These are phyloP conservation scores for Nissolia schottii DNA, from an alignment of 306 rosid genomes.

Conservation along the genomic window DNA sequence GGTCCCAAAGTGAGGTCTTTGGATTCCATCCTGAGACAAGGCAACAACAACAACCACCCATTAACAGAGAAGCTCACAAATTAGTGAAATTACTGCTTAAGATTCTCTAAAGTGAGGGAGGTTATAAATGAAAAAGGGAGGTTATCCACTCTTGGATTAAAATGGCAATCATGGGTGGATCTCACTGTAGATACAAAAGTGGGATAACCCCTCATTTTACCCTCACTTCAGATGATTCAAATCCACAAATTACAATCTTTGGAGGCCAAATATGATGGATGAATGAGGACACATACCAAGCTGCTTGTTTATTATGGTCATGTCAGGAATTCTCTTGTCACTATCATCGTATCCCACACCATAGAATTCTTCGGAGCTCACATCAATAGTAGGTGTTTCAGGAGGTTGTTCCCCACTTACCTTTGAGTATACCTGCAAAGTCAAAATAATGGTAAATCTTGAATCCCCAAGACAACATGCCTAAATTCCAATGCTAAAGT, in stretches of 20 bases:
- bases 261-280: background rate
- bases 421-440: constrained; percentile 74
- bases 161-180: too few species aligned
- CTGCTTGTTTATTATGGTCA: constrained; percentile 90
- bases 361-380: constrained; percentile 86
- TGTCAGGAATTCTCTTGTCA: constrained; percentile 97
- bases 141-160: too few species aligned
- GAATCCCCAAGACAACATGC: background rate
- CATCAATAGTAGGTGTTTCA: constrained; percentile 67
- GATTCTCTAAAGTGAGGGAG: too few species aligned
- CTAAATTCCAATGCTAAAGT: background rate
- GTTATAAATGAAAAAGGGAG: too few species aligned
- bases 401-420: constrained; percentile 68
- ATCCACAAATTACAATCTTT: too few species aligned
- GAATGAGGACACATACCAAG: constrained; percentile 54
- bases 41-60: background rate
- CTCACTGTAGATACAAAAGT: too few species aligned
- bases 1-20: constrained; percentile 86
- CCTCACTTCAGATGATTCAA: too few species aligned
- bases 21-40: constrained; percentile 80
- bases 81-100: too few species aligned
- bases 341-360: constrained; percentile 96
- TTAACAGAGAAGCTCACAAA: background rate
- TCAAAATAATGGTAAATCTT: background rate
- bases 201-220: too few species aligned